Evolutionary conservation across 768 basidiomycete species (phyloP).

Genomic region (Termitomyces sp.): DNA sequence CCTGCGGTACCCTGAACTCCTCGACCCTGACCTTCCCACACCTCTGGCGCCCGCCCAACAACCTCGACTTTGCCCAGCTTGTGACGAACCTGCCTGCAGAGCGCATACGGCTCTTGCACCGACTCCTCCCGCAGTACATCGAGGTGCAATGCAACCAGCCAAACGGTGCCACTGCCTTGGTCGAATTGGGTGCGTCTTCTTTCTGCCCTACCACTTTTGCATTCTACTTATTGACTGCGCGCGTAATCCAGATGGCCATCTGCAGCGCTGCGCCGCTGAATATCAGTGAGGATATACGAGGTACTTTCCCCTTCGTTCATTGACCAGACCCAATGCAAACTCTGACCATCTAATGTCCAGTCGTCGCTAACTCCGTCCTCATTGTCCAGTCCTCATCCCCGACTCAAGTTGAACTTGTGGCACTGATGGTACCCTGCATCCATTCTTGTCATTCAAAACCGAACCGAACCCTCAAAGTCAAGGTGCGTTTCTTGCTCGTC

Average conservation of each 20-base stretch:
- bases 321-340: not conserved
- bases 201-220: too few relatives aligned
- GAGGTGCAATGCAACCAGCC: not conserved
- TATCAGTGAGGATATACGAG: slow-evolving; percentile 37
- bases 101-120: not conserved
- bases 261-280: slow-evolving; percentile 22
- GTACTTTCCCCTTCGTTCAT: slow-evolving; percentile 10
- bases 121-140: not conserved
- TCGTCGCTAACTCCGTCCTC: not conserved
- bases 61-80: slow-evolving; percentile 50
- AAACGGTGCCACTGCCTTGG: not conserved
- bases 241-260: not conserved
- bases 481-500: slow-evolving; percentile 4
- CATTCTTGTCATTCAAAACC: slow-evolving; percentile 13
- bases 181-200: not conserved
- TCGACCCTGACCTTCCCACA: not conserved
- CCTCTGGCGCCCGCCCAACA: slow-evolving; percentile 15
- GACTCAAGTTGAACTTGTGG: not conserved
- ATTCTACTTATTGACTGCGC: not conserved
- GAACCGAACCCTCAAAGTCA: slow-evolving; percentile 18
- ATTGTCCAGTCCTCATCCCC: not conserved
- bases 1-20: not conserved
- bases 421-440: slow-evolving; percentile 2
- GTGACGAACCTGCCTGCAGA: slow-evolving; percentile 31
- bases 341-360: not conserved